phyloP scores from a whole-genome alignment of 2,329 filamentous ascomycete species.

The Didymella lethalis region DNA sequence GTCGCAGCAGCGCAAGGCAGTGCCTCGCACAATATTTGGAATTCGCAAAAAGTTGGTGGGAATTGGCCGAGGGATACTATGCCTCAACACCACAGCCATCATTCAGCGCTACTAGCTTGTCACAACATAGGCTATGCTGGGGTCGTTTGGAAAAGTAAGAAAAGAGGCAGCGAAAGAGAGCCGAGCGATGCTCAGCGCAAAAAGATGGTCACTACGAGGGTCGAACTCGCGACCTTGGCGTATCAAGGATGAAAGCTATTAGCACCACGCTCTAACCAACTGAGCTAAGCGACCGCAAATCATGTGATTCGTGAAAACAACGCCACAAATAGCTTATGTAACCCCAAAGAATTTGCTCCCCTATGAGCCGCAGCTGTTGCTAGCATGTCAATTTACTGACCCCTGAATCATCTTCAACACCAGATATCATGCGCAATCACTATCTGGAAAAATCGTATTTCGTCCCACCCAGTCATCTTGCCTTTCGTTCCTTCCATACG shows the following conservation, averaged over 20 bases:
- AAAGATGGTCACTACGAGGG: slow-evolving; percentile 26
- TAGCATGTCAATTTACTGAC: no score
- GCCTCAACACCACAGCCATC: no score
- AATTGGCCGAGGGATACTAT: no score
- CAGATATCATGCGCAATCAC: neutral
- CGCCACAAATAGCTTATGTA: no score
- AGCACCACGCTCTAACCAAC: slow-evolving; percentile 30
- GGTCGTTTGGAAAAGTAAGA: neutral
- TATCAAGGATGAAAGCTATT: slow-evolving; percentile 25
- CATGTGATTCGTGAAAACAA: no score
- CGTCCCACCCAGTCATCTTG: neutral
- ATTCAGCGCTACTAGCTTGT: no score
- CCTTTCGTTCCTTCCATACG: slow-evolving; percentile 12
- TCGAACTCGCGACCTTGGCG: slow-evolving; percentile 29
- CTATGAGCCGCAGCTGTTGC: no score
- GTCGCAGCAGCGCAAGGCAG: neutral
- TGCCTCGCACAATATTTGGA: no score
- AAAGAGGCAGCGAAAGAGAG: neutral
- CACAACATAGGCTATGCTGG: no score
- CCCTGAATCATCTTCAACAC: neutral
- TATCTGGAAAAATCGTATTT: neutral
- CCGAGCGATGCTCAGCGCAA: neutral
- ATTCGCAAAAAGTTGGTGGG: no score
- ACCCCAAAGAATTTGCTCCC: no score
- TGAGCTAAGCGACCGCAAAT: slow-evolving; percentile 23